Evolutionary conservation across 768 basidiomycete species (phyloP).

Genomic region (Boletus pseudo-olivaceus): DNA sequence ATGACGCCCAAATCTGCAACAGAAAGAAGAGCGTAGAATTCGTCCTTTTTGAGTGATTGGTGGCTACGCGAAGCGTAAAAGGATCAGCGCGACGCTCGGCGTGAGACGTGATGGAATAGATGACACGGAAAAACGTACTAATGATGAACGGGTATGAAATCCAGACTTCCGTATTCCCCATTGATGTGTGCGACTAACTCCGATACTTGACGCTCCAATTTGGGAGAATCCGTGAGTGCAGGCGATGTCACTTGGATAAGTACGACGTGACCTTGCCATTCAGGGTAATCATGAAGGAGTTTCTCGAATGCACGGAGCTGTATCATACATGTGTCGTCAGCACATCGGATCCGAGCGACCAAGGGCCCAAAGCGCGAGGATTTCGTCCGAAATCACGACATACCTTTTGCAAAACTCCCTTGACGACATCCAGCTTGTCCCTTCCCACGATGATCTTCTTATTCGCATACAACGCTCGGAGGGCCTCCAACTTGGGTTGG

Average conservation of each 20-base stretch:
- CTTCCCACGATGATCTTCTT: slow-evolving; percentile 99
- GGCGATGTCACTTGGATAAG: slow-evolving; percentile 87
- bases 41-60: slow-evolving; percentile 95
- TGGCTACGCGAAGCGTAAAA: slow-evolving; percentile 52
- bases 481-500: slow-evolving; percentile 83
- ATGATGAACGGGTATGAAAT: slow-evolving; percentile 97
- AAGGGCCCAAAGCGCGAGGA: background rate
- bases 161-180: slow-evolving; percentile 88
- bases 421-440: slow-evolving; percentile 98
- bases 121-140: slow-evolving; percentile 57
- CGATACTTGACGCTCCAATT: slow-evolving; percentile 89
- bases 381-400: background rate
- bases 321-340: background rate
- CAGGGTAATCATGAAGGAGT: slow-evolving; percentile 86
- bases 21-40: slow-evolving; percentile 92
- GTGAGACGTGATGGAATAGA: background rate
- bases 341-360: background rate
- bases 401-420: slow-evolving; percentile 95
- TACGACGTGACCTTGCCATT: slow-evolving; percentile 91
- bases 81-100: background rate
- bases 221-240: slow-evolving; percentile 86
- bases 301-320: slow-evolving; percentile 95
- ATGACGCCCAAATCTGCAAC: slow-evolving; percentile 95
- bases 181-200: slow-evolving; percentile 95
- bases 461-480: slow-evolving; percentile 81